Base-by-base conservation (phyloP, 495 filamentous ascomycete species). In the Aspergillus biplanus region DNA sequence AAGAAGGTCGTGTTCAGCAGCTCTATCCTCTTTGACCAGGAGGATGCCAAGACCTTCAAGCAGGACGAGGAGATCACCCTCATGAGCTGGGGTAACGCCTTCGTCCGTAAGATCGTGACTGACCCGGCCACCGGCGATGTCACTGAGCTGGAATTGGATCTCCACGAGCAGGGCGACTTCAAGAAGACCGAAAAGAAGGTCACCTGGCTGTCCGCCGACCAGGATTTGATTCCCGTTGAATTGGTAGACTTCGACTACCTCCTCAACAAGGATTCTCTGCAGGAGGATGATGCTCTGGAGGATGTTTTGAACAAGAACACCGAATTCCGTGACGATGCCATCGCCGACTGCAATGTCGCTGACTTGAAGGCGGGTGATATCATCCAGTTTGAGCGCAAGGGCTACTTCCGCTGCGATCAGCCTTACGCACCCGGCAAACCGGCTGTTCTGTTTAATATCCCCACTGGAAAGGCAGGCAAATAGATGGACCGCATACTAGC, bases 111-210 rank as follows among this genome's bases (percentile, higher is more conserved):
- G 68, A 91, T 92, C 69, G 79, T 80, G 42, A 82, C 87, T 55
- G 83, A 88, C 18, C 71, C 80, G 21, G 67, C 74, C 13, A 71
- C 73, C 52, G 82, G 81, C 35, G 75, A 83, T 31, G 86, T 97
- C 58, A 90, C 86, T 0, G 78, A 73, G 37, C 74, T 97, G 4
- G 90, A 89, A 47, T 82, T 92, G 49, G 91, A 95, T 69, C 84
- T 97, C 4, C 88, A 97, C 71, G 86, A 96, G 33, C 82, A 90
- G 70, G 93, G 93, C 58, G 93, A 97, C 71, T 87, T 97, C 74
- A 95, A 93, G 82, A 86, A 87, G 74, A 97, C 93, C n/a, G 87
- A 92, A 71, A 96, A 97, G 85, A 97, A 97, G 81, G 83, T 97
- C 33, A 97, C 93, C 4, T 97, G 93, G 93, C 82, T 97, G 39